Base-by-base conservation (phyloP, 768 basidiomycete genomes). In the Kondoa malvinella region DNA sequence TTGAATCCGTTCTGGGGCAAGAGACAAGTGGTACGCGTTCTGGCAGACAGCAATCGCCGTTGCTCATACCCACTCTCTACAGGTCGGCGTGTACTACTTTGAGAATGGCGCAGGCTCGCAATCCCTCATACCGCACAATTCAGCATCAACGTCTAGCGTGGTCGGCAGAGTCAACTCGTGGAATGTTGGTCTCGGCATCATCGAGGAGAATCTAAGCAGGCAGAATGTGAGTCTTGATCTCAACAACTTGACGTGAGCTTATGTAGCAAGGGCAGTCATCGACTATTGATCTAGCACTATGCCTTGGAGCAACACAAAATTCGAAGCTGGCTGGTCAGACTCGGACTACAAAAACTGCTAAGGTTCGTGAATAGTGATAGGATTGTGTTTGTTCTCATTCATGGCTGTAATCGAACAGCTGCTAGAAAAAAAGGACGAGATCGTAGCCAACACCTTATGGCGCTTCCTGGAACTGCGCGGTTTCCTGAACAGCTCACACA, bases 371-470 rank as follows among this genome's bases (percentile, higher is more conserved):
- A n/a, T n/a, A n/a, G n/a, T n/a, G n/a, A n/a, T n/a, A n/a, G n/a
- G n/a, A n/a, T n/a, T n/a, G n/a, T n/a, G n/a, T n/a, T n/a, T n/a
- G n/a, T n/a, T n/a, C n/a, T n/a, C n/a, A n/a, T n/a, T n/a, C n/a
- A 73, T 79, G 30, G 74, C 73, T 40, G 74, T 73, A 3, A 25
- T n/a, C 27, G 62, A 57, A 25, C 74, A 74, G 69, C 82, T 84
- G 17, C 81, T 99, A 30, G 94, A 97, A 69, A 96, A 95, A 80
- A 97, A 97, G 79, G 95, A 99, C 73, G 95, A 99, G 77, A 82
- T 95, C 0, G 95, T 99, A 2, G 92, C 92, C 4, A 99, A 99
- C 75, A 92, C 94, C 30, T 88, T 99, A 66, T 96, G 92, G 92
- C 84, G 94, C 65, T 96, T 97, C 83, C 82, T 99, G 67, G 94